These are phyloP conservation scores for Acaromyces ingoldii DNA, from an alignment of 1,284 basidiomycete genomes.

Conservation along the genomic window DNA sequence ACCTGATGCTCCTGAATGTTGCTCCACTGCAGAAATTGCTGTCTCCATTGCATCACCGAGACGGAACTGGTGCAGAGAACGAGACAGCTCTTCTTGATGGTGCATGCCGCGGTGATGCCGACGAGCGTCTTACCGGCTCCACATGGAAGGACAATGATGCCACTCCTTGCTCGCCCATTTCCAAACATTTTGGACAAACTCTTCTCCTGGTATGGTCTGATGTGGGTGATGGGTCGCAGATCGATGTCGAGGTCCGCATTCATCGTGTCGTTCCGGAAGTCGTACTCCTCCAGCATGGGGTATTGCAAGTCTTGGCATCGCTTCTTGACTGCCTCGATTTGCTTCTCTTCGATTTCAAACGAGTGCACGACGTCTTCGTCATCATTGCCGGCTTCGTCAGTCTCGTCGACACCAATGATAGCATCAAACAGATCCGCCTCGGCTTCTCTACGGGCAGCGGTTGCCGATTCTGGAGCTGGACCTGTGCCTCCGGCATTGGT, in stretches of 20 bases:
- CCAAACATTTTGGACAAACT: constrained; percentile 51
- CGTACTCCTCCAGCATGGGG: constrained; percentile 51
- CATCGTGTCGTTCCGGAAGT: constrained; percentile 49
- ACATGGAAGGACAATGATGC: constrained; percentile 96
- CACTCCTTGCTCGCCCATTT: constrained; percentile 59
- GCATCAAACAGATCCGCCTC: constrained; percentile 49
- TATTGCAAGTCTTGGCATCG: constrained; percentile 50
- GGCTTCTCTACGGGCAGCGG: constrained; percentile 12
- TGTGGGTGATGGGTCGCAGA: constrained; percentile 49
- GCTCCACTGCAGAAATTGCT: constrained; percentile 50
- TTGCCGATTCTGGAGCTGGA: constrained; percentile 12
- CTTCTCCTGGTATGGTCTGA: constrained; percentile 51
- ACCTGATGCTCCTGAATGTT: constrained; percentile 51
- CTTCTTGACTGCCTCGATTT: constrained; percentile 49
- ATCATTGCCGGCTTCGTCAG: constrained; percentile 32
- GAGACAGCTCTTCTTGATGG: constrained; percentile 98
- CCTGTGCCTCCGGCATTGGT: constrained; percentile 10
- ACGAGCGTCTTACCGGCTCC: constrained; percentile 98
- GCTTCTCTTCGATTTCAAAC: constrained; percentile 48
- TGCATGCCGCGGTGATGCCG: constrained; percentile 97
- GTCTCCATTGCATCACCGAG: constrained; percentile 50
- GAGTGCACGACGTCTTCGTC: constrained; percentile 48
- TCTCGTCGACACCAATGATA: constrained; percentile 49
- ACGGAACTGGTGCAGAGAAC: constrained; percentile 68
- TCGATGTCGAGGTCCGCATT: constrained; percentile 51